A percentile compares a stretch with the other conserved stretches of the same genome.
Conservation (phyloP, 805 yeast species). For the Nakazawaea siamensis region DNA sequence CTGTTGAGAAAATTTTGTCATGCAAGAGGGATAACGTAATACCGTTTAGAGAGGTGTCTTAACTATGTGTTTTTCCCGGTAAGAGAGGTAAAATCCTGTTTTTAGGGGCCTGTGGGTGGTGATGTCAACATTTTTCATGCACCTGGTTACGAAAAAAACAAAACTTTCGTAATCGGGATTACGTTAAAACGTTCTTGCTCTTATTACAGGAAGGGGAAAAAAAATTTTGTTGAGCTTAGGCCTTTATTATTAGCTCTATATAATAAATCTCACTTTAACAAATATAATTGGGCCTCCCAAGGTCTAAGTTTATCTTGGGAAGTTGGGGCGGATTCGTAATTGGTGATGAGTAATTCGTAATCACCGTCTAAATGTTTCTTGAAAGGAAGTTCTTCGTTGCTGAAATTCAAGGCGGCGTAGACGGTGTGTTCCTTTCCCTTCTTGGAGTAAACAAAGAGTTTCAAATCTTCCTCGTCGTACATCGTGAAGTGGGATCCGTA, state of each 20-base stretch:
- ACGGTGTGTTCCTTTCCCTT: slow-evolving; percentile 22
- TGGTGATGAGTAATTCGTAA: background rate
- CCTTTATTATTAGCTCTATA: too few species aligned
- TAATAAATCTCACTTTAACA: too few species aligned
- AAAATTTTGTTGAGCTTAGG: too few species aligned
- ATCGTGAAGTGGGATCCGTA: slow-evolving; percentile 36
- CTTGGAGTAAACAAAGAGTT: slow-evolving; percentile 35
- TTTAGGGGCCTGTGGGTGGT: slow-evolving; percentile 2
- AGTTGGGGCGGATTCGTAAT: background rate
- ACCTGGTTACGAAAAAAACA: too few species aligned
- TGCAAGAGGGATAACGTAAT: slow-evolving; percentile 9
- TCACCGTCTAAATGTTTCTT: slow-evolving; percentile 1
- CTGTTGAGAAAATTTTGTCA: too few species aligned
- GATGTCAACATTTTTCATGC: slow-evolving; percentile 8
- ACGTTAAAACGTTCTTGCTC: too few species aligned
- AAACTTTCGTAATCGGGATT: background rate
- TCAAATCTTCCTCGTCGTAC: slow-evolving; percentile 32
- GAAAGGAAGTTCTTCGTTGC: slow-evolving; percentile 16
- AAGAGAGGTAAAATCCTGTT: background rate
- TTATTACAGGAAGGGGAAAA: too few species aligned
- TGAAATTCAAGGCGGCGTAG: slow-evolving; percentile 35
- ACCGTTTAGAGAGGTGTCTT: slow-evolving; percentile 1
- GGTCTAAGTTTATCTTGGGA: background rate
- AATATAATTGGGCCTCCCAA: too few species aligned
- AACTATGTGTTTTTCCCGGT: slow-evolving; percentile 4